Base-by-base conservation (phyloP, 2,329 filamentous ascomycete genomes). In the Diaporthe amygdali region DNA sequence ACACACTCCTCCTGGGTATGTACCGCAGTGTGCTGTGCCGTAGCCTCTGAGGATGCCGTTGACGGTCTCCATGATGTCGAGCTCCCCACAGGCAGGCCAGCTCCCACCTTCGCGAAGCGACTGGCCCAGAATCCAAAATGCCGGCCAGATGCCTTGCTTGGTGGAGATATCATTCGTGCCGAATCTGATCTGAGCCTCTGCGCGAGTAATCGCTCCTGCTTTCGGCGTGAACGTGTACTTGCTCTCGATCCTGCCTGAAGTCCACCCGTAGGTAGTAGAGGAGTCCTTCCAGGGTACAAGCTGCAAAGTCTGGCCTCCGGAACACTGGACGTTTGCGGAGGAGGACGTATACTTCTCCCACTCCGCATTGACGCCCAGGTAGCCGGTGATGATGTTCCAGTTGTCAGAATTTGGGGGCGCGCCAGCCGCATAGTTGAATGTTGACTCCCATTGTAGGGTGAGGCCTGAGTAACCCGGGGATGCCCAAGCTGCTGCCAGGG, bases 61-160 rank as follows among this genome's bases (percentile, higher is more conserved):
- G 72, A 88, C 80, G 34, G 82, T 83, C 80, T 88, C 86, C 66
- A 87, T 81, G 71, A 87, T 81, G 74, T 88, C 86, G 55, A 88
- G 78, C 80, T 88, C 86, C 32, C 86, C 86, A 74, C 85, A 86
- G 9, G 77, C 78, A 0, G 86, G 86, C 86, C 86, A 88, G 25
- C 74, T 72, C 2, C 82, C 84, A 15, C 85, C 85, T 72, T 80
- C 77, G 8, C 85, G 83, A 64, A 87, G 79, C 20, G 84, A 79
- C 71, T 85, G 80, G 14, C 86, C 86, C 1, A 88, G 82, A 67
- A 86, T 78, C 86, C 86, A 88, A 75, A 88, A 88, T 4, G 86
- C 86, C 2, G 86, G 86, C 86, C 86, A 88, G 73, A 88, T 80
- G 15, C 86, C 86, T 74, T 84, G 81, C 78, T 86, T 86, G 61